Conservation (phyloP, 129 eudicot genomes). For the Flaveria bidentis region DNA sequence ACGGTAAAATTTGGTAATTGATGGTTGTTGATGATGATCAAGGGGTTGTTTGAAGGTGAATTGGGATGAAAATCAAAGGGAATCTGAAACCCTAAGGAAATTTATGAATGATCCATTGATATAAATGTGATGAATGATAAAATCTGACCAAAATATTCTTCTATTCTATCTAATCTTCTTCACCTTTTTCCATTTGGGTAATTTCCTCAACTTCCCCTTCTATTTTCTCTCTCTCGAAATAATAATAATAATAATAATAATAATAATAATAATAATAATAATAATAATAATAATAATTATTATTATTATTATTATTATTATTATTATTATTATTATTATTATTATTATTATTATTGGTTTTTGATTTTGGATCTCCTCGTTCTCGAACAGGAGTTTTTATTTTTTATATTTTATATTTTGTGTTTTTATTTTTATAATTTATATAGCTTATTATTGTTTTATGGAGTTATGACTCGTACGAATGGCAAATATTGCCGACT, state of each 20-base stretch:
- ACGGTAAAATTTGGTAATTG: neutral
- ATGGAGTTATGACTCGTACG: slow-evolving; percentile 39
- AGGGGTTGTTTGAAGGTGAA: slow-evolving; percentile 9
- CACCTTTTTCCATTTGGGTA: slow-evolving; percentile 43
- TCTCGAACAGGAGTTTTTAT: slow-evolving; percentile 30
- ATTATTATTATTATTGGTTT: neutral
- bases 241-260: too few species aligned
- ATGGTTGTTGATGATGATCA: slow-evolving; percentile 15
- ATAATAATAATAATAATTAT: too few species aligned
- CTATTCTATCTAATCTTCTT: slow-evolving; percentile 14
- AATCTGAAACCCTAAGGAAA: slow-evolving; percentile 22
- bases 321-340: neutral
- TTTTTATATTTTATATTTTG: neutral
- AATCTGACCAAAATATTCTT: slow-evolving; percentile 21
- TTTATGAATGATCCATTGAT: slow-evolving; percentile 24
- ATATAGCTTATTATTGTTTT: slow-evolving; percentile 2
- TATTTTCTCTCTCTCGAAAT: slow-evolving; percentile 36
- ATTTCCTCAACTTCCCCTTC: slow-evolving; percentile 35
- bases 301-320: neutral
- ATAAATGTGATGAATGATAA: slow-evolving; percentile 32
- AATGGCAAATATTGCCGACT: slow-evolving; percentile 36
- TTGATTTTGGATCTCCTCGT: slow-evolving; percentile 44
- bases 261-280: too few species aligned
- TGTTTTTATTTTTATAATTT: too few species aligned
- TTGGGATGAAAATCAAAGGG: slow-evolving; percentile 13